These are phyloP conservation scores for Hyphopichia homilentoma DNA, from an alignment of 805 yeast species.

Conservation along the genomic window DNA sequence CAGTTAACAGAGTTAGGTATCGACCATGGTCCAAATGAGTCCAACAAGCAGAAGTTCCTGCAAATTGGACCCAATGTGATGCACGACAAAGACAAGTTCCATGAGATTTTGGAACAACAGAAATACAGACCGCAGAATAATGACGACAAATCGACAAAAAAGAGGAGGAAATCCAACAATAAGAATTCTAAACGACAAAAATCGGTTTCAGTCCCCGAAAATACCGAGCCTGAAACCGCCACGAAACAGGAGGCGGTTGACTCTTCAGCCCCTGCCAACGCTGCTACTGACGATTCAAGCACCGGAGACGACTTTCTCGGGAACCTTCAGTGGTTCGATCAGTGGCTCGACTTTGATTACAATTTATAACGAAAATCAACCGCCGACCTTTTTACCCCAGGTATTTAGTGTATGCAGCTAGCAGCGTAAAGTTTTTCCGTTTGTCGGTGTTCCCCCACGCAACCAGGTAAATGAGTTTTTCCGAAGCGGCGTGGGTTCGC, in stretches of 20 bases:
- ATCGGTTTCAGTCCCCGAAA: too few species aligned
- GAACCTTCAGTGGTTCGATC: constrained; percentile 54
- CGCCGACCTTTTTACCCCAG: too few species aligned
- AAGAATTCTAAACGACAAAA: too few species aligned
- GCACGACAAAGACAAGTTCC: constrained; percentile 13
- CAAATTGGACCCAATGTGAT: constrained; percentile 38
- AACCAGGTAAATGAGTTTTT: too few species aligned
- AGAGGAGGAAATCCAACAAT: neutral
- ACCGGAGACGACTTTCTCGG: constrained; percentile 26
- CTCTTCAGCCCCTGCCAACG: constrained; percentile 1
- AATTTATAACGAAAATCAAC: constrained; percentile 10
- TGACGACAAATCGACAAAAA: neutral
- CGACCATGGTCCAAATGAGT: constrained; percentile 51
- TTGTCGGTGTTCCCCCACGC: too few species aligned
- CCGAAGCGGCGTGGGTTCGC: too few species aligned
- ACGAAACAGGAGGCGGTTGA: neutral
- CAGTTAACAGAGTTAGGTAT: constrained; percentile 41
- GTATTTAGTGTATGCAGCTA: too few species aligned
- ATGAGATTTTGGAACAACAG: constrained; percentile 15
- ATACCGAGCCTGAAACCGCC: neutral
- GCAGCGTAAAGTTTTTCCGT: too few species aligned
- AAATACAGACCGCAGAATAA: constrained; percentile 7
- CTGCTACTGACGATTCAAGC: neutral
- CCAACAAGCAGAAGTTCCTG: constrained; percentile 45
- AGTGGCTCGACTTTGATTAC: constrained; percentile 38